Percentiles rank a stretch among this genome's conserved stretches.
These are phyloP conservation scores for Plasmodium vinckei DNA, from an alignment of 169 alveolate genomes.

Conservation along the genomic window DNA sequence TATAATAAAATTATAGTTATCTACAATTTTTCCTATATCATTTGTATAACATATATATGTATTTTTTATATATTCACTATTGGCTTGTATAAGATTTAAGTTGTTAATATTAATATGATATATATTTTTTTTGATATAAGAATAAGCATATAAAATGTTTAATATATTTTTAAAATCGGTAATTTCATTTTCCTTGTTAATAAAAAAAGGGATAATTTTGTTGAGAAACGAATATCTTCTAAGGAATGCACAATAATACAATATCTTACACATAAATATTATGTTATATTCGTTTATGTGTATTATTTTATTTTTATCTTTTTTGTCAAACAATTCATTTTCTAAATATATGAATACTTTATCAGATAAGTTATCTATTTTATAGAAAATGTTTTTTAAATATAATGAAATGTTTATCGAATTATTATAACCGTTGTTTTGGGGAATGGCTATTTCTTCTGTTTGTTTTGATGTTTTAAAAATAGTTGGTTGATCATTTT, in stretches of 20 bases:
- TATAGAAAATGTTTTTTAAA: neutral
- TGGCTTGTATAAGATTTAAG: slow-evolving; percentile 7
- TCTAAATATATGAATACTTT: slow-evolving; percentile 29
- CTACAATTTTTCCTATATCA: neutral
- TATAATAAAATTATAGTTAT: slow-evolving; percentile 31
- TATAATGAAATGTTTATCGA: no score
- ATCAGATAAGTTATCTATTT: slow-evolving; percentile 46
- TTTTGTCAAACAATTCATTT: slow-evolving; percentile 35
- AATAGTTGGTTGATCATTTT: no score
- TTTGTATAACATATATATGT: neutral
- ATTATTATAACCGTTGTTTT: no score
- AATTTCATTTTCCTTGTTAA: slow-evolving; percentile 20
- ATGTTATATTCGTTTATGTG: slow-evolving; percentile 22
- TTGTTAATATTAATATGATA: slow-evolving; percentile 5
- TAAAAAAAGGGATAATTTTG: slow-evolving; percentile 45
- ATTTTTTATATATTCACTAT: neutral
- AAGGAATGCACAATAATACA: slow-evolving; percentile 43
- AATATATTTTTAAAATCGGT: slow-evolving; percentile 51
- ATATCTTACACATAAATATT: slow-evolving; percentile 35
- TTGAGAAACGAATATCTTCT: slow-evolving; percentile 42
- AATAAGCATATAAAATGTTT: slow-evolving; percentile 55
- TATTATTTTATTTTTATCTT: slow-evolving; percentile 6
- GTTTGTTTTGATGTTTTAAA: no score
- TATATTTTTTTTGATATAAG: slow-evolving; percentile 15
- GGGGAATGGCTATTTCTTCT: no score